Evolutionary conservation across 257 asterid species (phyloP).

Genomic region (Solanum phureja): DNA sequence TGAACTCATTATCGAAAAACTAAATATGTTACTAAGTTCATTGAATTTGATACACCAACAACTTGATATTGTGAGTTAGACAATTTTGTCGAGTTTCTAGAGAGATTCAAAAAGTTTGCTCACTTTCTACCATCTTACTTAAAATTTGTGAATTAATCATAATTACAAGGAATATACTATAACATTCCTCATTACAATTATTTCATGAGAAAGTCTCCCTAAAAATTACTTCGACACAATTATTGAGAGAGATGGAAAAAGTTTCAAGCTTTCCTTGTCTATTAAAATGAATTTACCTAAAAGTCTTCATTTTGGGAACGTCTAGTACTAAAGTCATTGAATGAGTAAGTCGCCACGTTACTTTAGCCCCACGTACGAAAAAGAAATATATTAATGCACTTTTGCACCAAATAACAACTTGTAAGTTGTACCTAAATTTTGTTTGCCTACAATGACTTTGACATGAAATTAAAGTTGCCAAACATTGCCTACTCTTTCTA

Average conservation of each 20-base stretch:
- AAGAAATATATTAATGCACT: background rate
- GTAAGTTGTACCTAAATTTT: background rate
- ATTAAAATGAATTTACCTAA: background rate
- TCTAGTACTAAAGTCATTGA: no score
- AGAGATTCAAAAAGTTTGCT: no score
- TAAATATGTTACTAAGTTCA: no score
- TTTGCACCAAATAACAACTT: background rate
- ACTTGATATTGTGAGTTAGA: background rate
- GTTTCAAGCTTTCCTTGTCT: background rate
- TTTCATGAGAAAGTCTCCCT: background rate
- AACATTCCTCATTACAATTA: background rate
- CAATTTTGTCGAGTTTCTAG: background rate
- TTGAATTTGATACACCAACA: background rate
- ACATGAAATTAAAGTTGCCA: background rate
- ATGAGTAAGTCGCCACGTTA: no score
- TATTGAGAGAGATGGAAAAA: background rate
- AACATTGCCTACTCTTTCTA: background rate
- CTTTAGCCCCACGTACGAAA: background rate
- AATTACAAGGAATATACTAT: background rate
- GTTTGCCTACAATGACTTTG: background rate
- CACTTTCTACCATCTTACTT: background rate
- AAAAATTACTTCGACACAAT: background rate
- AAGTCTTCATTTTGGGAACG: background rate
- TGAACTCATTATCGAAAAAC: background rate
- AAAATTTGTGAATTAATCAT: background rate